Conservation (phyloP, 164 flowering plant species). For the Santalum album region DNA sequence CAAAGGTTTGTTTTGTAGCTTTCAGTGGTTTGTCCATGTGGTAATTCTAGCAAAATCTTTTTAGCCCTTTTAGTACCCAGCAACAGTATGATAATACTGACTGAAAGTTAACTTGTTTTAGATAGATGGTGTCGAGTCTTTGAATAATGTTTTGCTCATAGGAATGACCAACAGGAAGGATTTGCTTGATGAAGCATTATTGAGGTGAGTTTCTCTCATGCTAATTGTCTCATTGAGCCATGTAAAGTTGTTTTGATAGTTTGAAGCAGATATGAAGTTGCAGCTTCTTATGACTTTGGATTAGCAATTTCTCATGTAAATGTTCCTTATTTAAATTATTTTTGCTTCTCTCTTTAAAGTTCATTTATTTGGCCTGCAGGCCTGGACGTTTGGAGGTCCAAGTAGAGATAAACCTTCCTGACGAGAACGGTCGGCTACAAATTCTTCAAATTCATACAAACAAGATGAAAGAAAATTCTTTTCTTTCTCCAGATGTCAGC, state of each 20-base stretch:
- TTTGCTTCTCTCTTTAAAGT: neutral
- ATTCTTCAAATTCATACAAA: constrained; percentile 93
- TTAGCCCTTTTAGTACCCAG: no score
- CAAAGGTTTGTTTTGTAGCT: constrained; percentile 40
- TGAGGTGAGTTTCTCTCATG: constrained; percentile 42
- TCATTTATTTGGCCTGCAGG: constrained; percentile 23
- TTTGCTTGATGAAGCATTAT: constrained; percentile 93
- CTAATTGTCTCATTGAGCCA: neutral
- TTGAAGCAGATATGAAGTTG: neutral
- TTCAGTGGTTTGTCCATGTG: neutral
- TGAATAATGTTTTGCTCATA: constrained; percentile 93
- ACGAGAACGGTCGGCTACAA: constrained; percentile 89
- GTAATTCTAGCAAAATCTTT: no score
- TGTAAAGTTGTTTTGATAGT: neutral
- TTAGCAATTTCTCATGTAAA: no score
- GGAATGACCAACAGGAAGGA: constrained; percentile 99
- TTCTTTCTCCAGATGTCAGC: constrained; percentile 66
- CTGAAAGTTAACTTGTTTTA: constrained; percentile 18
- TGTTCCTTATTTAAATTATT: neutral
- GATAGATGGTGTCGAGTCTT: constrained; percentile 97
- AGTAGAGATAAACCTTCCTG: constrained; percentile 97
- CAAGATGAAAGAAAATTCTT: constrained; percentile 61
- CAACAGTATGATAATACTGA: no score
- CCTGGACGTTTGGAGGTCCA: constrained; percentile 80
- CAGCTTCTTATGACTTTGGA: neutral